Percentiles rank a stretch among this genome's conserved stretches.
Conservation (phyloP, 805 yeast genomes). For the Scheffersomyces ergatensis region DNA sequence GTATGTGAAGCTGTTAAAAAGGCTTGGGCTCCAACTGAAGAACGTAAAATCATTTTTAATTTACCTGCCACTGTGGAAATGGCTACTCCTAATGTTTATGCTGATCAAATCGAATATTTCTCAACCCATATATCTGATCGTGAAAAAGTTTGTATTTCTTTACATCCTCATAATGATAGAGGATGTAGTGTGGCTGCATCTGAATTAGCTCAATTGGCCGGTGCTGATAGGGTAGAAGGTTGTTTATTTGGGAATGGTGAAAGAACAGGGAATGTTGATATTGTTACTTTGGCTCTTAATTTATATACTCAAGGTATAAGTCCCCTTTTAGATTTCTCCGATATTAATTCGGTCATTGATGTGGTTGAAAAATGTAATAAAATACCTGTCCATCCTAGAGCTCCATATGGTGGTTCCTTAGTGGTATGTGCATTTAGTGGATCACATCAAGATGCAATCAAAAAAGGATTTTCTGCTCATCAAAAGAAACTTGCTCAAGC, state of each 20-base stretch:
- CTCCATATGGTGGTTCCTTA: slow-evolving; percentile 80
- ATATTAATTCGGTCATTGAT: slow-evolving; percentile 63
- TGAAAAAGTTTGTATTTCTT: slow-evolving; percentile 68
- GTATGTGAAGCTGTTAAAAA: slow-evolving; percentile 73
- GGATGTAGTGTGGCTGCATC: slow-evolving; percentile 91
- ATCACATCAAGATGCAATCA: slow-evolving; percentile 87
- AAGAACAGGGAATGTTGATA: slow-evolving; percentile 83
- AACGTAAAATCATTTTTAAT: slow-evolving; percentile 71
- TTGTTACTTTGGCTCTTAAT: slow-evolving; percentile 74
- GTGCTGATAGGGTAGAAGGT: slow-evolving; percentile 88
- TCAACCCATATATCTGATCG: slow-evolving; percentile 59
- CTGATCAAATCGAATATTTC: slow-evolving; percentile 81
- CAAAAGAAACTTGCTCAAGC: slow-evolving; percentile 30
- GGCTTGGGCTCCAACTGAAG: slow-evolving; percentile 70
- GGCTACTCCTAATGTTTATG: slow-evolving; percentile 77
- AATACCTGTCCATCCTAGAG: slow-evolving; percentile 74
- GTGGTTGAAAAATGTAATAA: slow-evolving; percentile 78
- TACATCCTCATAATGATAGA: slow-evolving; percentile 83
- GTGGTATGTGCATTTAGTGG: slow-evolving; percentile 85
- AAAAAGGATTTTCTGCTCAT: slow-evolving; percentile 67
- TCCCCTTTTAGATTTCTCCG: slow-evolving; percentile 70
- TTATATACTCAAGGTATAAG: slow-evolving; percentile 75
- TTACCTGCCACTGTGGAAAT: slow-evolving; percentile 85
- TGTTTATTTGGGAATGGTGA: slow-evolving; percentile 85
- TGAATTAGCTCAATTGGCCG: slow-evolving; percentile 77